Evolutionary conservation across 805 yeast species (phyloP).

Genomic region (Sugiyamaella lignohabitans): DNA sequence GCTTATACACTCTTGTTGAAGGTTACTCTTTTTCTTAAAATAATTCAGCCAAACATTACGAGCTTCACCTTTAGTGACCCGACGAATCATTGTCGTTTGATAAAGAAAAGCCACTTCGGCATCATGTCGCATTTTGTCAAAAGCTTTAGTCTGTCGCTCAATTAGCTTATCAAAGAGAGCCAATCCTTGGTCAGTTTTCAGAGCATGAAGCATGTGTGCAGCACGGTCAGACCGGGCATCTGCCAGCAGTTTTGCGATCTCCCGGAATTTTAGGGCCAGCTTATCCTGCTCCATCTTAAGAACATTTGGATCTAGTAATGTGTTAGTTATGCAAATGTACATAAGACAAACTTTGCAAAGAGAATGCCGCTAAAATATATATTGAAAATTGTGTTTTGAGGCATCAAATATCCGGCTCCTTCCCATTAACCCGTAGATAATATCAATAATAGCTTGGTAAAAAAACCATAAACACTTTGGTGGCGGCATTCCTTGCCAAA

Average conservation of each 20-base stretch:
- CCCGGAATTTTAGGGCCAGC: constrained; percentile 19
- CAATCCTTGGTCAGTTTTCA: constrained; percentile 18
- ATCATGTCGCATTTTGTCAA: constrained; percentile 15
- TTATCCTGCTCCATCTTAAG: constrained; percentile 19
- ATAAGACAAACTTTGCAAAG: too few relatives aligned
- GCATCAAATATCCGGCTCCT: too few relatives aligned
- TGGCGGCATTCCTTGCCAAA: too few relatives aligned
- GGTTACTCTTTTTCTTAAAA: constrained; percentile 21
- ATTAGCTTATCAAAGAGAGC: constrained; percentile 15
- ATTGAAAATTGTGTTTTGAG: too few relatives aligned
- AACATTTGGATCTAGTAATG: constrained; percentile 13
- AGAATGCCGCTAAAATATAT: too few relatives aligned
- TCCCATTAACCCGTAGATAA: too few relatives aligned
- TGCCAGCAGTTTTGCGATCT: constrained; percentile 19
- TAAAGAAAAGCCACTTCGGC: constrained; percentile 17
- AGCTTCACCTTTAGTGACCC: constrained; percentile 21
- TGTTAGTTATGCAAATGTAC: neutral
- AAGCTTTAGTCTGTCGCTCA: constrained; percentile 12
- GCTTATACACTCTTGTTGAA: constrained; percentile 22
- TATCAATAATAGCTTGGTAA: too few relatives aligned
- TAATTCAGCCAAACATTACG: constrained; percentile 29
- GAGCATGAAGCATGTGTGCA: constrained; percentile 17
- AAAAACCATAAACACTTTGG: too few relatives aligned
- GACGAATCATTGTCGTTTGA: constrained; percentile 18
- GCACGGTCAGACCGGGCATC: constrained; percentile 18